Conservation (phyloP, 139 green algal genomes). For the Limnomonas spitsbergensis region DNA sequence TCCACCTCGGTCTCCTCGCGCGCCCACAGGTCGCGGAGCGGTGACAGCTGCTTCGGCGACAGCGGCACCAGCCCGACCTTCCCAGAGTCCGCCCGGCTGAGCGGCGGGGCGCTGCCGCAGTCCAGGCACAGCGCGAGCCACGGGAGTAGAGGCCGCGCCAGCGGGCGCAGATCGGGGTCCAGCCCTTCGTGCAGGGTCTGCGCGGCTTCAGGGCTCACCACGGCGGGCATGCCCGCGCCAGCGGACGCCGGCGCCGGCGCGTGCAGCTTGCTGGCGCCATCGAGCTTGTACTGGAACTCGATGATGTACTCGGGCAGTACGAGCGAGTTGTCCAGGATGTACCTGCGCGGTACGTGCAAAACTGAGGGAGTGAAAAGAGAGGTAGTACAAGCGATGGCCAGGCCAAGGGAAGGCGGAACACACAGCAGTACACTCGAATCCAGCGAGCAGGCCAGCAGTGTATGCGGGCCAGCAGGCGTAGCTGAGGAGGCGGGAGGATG, state of each 20-base stretch:
- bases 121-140: slow-evolving; percentile 44
- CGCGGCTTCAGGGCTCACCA: too few species aligned
- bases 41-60: background rate
- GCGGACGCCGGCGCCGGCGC: background rate
- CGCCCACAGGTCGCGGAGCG: background rate
- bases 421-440: background rate
- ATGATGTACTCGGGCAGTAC: slow-evolving; percentile 77
- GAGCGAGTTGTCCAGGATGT: slow-evolving; percentile 55
- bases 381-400: background rate
- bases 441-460: too few species aligned
- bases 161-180: slow-evolving; percentile 33
- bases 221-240: background rate
- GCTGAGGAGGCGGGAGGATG: too few species aligned
- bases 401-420: background rate
- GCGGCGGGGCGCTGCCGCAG: background rate
- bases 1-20: background rate
- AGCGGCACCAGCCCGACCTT: background rate
- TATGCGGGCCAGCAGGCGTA: too few species aligned
- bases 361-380: too few species aligned
- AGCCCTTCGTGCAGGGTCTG: slow-evolving; percentile 22
- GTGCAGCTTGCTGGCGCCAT: background rate
- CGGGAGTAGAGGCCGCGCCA: slow-evolving; percentile 40
- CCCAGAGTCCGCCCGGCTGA: background rate
- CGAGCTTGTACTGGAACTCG: slow-evolving; percentile 52
- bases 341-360: slow-evolving; percentile 33